A percentile compares a stretch with the other conserved stretches of the same genome.
phyloP scores from a whole-genome alignment of 2,329 filamentous ascomycete species.

The Massarina eburnea region DNA sequence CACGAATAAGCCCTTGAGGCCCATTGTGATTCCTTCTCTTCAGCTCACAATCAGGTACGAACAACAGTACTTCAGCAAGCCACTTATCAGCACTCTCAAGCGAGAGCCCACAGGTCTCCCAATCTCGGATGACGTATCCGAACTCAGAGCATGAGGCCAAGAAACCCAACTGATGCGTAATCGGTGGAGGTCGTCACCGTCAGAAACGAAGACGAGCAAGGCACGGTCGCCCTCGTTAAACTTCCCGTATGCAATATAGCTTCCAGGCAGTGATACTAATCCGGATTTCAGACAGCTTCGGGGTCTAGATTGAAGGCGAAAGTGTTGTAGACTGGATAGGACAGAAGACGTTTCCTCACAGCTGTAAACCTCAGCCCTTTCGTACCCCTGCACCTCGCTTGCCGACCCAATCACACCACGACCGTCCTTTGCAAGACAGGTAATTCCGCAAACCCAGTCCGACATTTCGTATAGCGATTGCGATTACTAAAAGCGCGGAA shows the following conservation, averaged over 20 bases:
- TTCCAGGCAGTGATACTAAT: neutral
- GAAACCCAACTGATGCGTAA: neutral
- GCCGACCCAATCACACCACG: neutral
- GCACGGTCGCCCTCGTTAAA: slow-evolving; percentile 10
- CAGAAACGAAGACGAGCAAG: slow-evolving; percentile 7
- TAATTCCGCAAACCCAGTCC: slow-evolving; percentile 14
- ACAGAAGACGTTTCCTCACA: neutral
- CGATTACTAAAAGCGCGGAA: slow-evolving; percentile 13
- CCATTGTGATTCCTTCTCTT: slow-evolving; percentile 7
- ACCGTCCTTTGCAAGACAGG: slow-evolving; percentile 6
- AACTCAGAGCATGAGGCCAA: neutral
- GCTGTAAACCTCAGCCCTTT: slow-evolving; percentile 14
- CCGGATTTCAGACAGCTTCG: too few species aligned
- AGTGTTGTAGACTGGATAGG: too few species aligned
- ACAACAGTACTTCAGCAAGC: neutral
- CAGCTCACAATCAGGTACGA: slow-evolving; percentile 3
- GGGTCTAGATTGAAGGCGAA: too few species aligned
- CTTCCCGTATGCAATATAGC: neutral
- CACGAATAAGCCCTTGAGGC: slow-evolving; percentile 34
- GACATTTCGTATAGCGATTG: slow-evolving; percentile 5
- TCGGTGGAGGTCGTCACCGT: slow-evolving; percentile 9
- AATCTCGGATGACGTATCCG: slow-evolving; percentile 3
- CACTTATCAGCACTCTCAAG: slow-evolving; percentile 4
- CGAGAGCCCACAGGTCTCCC: slow-evolving; percentile 2
- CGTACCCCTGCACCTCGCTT: neutral